Conservation (phyloP, 495 filamentous ascomycete genomes). For the Lasiosphaeriaceae sp. region DNA sequence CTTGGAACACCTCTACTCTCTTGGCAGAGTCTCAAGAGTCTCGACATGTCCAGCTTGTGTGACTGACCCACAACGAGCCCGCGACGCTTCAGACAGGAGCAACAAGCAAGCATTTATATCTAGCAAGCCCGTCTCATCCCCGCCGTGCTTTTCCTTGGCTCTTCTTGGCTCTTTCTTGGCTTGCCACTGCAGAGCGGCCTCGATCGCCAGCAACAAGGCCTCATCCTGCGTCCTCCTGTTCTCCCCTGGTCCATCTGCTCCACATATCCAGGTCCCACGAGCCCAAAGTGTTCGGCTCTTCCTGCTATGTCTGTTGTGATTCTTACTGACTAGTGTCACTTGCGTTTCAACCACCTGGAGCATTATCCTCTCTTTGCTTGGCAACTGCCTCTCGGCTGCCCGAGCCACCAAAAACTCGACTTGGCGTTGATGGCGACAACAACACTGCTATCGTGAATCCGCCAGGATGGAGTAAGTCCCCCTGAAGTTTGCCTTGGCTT, state of each 20-base stretch:
- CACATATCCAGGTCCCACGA: background rate
- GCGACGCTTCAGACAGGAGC: too few species aligned
- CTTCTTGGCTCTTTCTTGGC: constrained; percentile 4
- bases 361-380: constrained; percentile 21
- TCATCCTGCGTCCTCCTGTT: background rate
- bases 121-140: constrained; percentile 4
- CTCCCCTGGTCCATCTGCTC: background rate
- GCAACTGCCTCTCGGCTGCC: background rate
- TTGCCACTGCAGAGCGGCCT: background rate
- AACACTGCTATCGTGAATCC: too few species aligned
- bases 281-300: constrained; percentile 3
- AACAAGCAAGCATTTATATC: constrained; percentile 3
- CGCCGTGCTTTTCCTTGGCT: background rate
- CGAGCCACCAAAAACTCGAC: too few species aligned
- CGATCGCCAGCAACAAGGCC: background rate
- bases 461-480: background rate
- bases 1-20: background rate
- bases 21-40: background rate
- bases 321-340: constrained; percentile 19
- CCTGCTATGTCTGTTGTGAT: background rate
- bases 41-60: too few species aligned
- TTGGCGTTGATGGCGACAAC: background rate
- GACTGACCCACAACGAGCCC: too few species aligned
- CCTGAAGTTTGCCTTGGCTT: background rate
- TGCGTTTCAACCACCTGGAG: constrained; percentile 28